Evolutionary conservation across 2,329 filamentous ascomycete genomes (phyloP), one percentile per base, ranked within the genome.

Genomic region (Diaporthe caulivora): DNA sequence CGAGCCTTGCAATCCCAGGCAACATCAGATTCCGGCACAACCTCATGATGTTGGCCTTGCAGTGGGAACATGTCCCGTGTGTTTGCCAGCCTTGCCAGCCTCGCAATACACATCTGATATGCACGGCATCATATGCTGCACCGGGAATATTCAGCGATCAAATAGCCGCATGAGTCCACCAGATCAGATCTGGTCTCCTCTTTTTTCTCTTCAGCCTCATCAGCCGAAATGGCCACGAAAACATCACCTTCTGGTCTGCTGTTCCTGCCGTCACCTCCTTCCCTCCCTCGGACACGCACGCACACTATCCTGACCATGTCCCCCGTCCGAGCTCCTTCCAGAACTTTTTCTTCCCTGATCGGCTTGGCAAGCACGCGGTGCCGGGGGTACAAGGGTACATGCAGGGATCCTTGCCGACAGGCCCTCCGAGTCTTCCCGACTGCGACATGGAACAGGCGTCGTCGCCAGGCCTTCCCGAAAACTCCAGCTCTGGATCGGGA

Each of bases 401-500:
- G 44, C 70, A 64, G 57, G 55, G 57, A 37, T 24, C 8, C 60
- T 42, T 11, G 70, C 62, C 37, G 31, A 53, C 44, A n/a, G 18
- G 51, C 40, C 37, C 44, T 64, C 70, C 70, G 70, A 71, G 44
- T 71, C 44, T 44, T 71, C 70, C 70, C 70, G 70, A 71, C 44
- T 26, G 62, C 54, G 26, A 37, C 54, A 31, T 47, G 55, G 55
- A 44, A 37, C 55, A 65, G 7, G 60, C 58, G n/a, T 40, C 37
- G 37, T 57, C 53, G 40, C 67, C 67, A 49, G 65, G 65, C 65
- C 65, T 69, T 69, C 65, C 60, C 60, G 60, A 65, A 44, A 6
- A 5, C 37, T 34, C 44, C n/a, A 65, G 60, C 60, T 65, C 60
- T 65, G 60, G 42, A 51, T 51, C 60, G 60, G 60, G 60, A 65